Base-by-base conservation (phyloP, 2,329 filamentous ascomycete genomes). In the Ploettnerulaceae sp. region DNA sequence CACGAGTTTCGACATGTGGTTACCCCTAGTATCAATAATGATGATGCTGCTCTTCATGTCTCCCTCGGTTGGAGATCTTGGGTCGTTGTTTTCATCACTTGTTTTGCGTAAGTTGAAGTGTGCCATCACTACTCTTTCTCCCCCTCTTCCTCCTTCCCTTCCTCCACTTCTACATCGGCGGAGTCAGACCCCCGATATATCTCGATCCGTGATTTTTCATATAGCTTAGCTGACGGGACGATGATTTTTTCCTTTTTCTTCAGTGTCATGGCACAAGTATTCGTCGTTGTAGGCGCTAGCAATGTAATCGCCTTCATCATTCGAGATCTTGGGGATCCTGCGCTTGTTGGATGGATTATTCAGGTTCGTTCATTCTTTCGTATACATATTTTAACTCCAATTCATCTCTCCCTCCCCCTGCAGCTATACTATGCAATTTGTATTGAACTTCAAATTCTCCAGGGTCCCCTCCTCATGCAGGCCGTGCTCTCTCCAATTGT, bases 381-480 rank as follows among this genome's bases (percentile, higher is more conserved):
- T 20, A 28, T 14, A 31, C 9, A 33, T 20, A 54, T 2, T 51
- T 35, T 17, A 14, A 5, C 25, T 6, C 17, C n/a, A n/a, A n/a
- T n/a, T n/a, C n/a, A n/a, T n/a, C n/a, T n/a, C n/a, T n/a, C n/a
- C n/a, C n/a, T n/a, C n/a, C n/a, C n/a, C n/a, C n/a, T n/a, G n/a
- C n/a, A n/a, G n/a, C n/a, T n/a, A n/a, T n/a, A n/a, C n/a, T n/a
- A n/a, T n/a, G n/a, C n/a, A n/a, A n/a, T n/a, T n/a, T n/a, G n/a
- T n/a, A n/a, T n/a, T n/a, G n/a, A n/a, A n/a, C n/a, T n/a, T n/a
- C n/a, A n/a, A n/a, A n/a, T n/a, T n/a, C n/a, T n/a, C n/a, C 40
- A 78, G 70, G 75, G 74, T 0, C 76, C 75, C 0, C 65, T 80
- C 0, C 68, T 79, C 8, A 76, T 79, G 68, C 76, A 79, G 62